These are phyloP conservation scores for Sphagnum tenellum DNA, from an alignment of 225 moss, liverwort and hornwort species.

Conservation along the genomic window DNA sequence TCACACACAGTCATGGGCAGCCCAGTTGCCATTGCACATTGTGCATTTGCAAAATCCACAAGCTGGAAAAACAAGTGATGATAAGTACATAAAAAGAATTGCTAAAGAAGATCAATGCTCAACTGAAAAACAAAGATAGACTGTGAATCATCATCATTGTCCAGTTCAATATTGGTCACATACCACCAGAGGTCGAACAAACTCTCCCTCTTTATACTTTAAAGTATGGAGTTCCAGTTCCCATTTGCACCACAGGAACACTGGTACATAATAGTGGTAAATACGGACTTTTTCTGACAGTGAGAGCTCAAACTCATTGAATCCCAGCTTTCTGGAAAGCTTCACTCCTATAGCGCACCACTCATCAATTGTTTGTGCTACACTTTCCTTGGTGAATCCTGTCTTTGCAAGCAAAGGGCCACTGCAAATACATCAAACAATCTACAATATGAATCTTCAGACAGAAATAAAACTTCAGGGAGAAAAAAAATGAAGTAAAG, in stretches of 20 bases:
- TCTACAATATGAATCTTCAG: neutral
- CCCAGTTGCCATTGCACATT: neutral
- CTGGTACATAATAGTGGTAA: slow-evolving; percentile 48
- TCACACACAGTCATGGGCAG: neutral
- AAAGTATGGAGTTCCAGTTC: slow-evolving; percentile 30
- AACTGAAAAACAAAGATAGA: neutral
- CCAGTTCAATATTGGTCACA: neutral
- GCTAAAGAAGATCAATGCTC: neutral
- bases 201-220: slow-evolving; percentile 26
- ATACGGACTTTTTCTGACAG: slow-evolving; percentile 35
- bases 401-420: slow-evolving; percentile 32
- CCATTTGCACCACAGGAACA: slow-evolving; percentile 43
- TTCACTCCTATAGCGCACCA: slow-evolving; percentile 31
- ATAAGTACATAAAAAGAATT: neutral
- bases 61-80: neutral
- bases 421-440: slow-evolving; percentile 13
- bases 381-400: slow-evolving; percentile 17
- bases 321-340: slow-evolving; percentile 42
- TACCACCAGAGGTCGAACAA: slow-evolving; percentile 42
- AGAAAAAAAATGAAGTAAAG: neutral
- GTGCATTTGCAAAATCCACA: neutral
- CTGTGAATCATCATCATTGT: no score
- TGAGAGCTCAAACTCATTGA: slow-evolving; percentile 34
- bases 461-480: neutral
- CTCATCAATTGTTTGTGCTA: slow-evolving; percentile 27